Percentiles rank a stretch among this genome's conserved stretches.
Conservation (phyloP, 192 early-diverging fungal genomes). For the Coemansia sp. region DNA sequence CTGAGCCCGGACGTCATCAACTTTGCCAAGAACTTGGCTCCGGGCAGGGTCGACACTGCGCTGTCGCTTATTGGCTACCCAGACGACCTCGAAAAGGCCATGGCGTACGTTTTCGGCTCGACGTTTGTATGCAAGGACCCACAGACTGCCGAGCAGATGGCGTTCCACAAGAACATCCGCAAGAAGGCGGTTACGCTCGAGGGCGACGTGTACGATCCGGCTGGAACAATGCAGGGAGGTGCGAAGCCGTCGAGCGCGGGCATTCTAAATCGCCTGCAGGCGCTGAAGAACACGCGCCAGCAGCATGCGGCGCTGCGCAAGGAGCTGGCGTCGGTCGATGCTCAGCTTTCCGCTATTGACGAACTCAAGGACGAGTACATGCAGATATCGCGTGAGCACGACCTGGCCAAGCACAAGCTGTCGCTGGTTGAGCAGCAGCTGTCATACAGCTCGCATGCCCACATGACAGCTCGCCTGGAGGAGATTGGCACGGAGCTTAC, state of each 20-base stretch:
- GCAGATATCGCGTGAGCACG: conserved; percentile 60
- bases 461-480: conserved; percentile 55
- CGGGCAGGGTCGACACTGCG: conserved; percentile 87
- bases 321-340: conserved; percentile 53
- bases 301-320: conserved; percentile 54
- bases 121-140: conserved; percentile 89
- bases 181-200: conserved; percentile 93
- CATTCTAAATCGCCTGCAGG: conserved; percentile 72
- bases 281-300: conserved; percentile 61
- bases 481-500: conserved; percentile 50
- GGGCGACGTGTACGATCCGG: conserved; percentile 96
- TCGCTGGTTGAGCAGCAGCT: conserved; percentile 73
- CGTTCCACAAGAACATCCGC: conserved; percentile 82
- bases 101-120: conserved; percentile 92
- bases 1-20: conserved; percentile 40
- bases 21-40: conserved; percentile 77
- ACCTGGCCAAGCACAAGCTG: conserved; percentile 78
- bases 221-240: conserved; percentile 91
- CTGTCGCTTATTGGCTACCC: conserved; percentile 81
- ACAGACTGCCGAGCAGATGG: conserved; percentile 78
- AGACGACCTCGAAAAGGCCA: conserved; percentile 74
- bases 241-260: conserved; percentile 72
- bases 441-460: conserved; percentile 69
- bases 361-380: conserved; percentile 58
- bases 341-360: conserved; percentile 57